These are phyloP conservation scores for Cladosporium sp. DNA, from an alignment of 2,329 filamentous ascomycete genomes.

Conservation along the genomic window DNA sequence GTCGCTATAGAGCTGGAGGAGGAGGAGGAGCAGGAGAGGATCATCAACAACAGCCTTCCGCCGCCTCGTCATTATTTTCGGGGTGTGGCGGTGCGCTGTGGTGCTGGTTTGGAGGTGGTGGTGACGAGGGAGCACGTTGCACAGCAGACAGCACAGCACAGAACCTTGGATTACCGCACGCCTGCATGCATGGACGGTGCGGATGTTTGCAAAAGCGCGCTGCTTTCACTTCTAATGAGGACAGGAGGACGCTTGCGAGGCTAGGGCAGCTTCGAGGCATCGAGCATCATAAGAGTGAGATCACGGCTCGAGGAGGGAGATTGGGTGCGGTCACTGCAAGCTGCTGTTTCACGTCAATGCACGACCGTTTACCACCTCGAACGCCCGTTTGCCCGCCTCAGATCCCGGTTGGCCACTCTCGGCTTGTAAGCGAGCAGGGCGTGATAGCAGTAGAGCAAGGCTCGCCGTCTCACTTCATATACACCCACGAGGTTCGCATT, in stretches of 20 bases:
- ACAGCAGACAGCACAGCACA: neutral
- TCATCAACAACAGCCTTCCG: slow-evolving; percentile 2
- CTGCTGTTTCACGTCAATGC: slow-evolving; percentile 11
- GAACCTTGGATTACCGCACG: neutral
- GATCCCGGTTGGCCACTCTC: neutral
- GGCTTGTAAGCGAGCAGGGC: neutral
- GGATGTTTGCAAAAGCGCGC: neutral
- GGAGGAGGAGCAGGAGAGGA: neutral
- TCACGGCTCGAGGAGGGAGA: slow-evolving; percentile 3
- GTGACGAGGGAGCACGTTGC: neutral
- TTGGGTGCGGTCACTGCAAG: neutral
- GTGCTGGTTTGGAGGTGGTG: neutral
- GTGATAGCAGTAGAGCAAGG: neutral
- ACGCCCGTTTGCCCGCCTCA: neutral
- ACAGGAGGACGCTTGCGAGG: neutral
- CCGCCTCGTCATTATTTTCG: slow-evolving; percentile 10
- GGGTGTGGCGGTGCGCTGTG: neutral
- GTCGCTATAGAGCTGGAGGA: neutral
- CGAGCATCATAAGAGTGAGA: slow-evolving; percentile 1
- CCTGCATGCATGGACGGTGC: neutral
- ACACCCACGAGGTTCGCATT: slow-evolving; percentile 3
- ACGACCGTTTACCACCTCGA: slow-evolving; percentile 11
- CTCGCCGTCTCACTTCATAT: slow-evolving; percentile 1
- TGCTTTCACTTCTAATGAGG: neutral
- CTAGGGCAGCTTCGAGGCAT: neutral